Evolutionary conservation across 2,329 filamentous ascomycete species (phyloP), one percentile per base, ranked within the genome.

Genomic region (Talaromyces sp.): DNA sequence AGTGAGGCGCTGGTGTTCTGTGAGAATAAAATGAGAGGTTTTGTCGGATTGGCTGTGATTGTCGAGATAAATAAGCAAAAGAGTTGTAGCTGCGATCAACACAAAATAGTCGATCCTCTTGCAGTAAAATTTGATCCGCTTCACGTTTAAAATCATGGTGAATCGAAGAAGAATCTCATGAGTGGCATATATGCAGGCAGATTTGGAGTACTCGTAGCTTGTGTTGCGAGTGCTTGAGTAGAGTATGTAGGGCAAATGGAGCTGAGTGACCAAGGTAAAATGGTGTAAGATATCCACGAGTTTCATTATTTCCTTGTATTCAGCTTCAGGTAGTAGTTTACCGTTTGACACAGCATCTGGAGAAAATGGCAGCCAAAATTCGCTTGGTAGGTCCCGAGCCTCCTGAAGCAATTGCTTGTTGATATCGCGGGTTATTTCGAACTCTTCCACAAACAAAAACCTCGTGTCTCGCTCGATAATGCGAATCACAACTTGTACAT

Each of bases 381-480:
- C 43, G 8, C 24, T 46, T 8, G 57, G 51, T 27, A 59, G 19
- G 13, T 46, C 38, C 26, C 50, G 50, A 14, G 51, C 50, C 17
- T 17, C 57, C 17, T 59, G n/a, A 8, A 46, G 57, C 7, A 59
- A n/a, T n/a, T 55, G 50, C 14, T n/a, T 46, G 57, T 59, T 51
- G 13, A 59, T 46, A 21, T 55, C 50, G 19, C 35, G 51, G 31
- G 57, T 59, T 10, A 21, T 43, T n/a, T 55, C 51, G 4, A 46
- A 43, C 8, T 32, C 32, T 13, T 49, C 38, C 1, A 38, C 35
- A 19, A 32, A 46, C 1, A 51, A 43, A 49, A 49, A 49, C 8
- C 43, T 49, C 17, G 71, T 66, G 61, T 84, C 82, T 8, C 82
- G 76, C 53, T 81, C 76, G 10, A 82, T 75, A 52, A 85, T 80